These are phyloP conservation scores for Lepidium sativum DNA, from an alignment of 345 rosid genomes.

Conservation along the genomic window DNA sequence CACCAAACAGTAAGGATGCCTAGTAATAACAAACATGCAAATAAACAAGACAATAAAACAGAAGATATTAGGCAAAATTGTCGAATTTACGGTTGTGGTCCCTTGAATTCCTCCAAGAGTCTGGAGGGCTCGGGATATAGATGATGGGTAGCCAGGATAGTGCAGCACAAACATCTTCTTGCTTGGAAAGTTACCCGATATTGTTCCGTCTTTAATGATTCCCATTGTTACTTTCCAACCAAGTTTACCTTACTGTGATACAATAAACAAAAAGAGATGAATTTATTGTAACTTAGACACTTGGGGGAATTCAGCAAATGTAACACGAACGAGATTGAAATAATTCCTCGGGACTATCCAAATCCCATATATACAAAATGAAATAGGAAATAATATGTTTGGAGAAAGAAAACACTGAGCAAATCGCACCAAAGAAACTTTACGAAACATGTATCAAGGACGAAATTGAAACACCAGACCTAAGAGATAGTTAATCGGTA, in stretches of 20 bases:
- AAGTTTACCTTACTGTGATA: neutral
- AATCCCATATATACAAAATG: neutral
- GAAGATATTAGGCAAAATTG: neutral
- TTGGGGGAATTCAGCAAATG: neutral
- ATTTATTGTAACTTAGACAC: no score
- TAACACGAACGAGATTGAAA: neutral
- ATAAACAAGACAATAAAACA: neutral
- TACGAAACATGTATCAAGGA: neutral
- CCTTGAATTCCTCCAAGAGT: slow-evolving; percentile 81
- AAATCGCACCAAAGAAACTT: neutral
- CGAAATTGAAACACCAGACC: neutral
- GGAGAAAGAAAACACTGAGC: neutral
- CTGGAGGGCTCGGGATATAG: slow-evolving; percentile 58
- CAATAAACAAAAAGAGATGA: neutral
- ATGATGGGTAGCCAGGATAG: slow-evolving; percentile 83
- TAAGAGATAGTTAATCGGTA: neutral
- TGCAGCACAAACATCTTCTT: slow-evolving; percentile 55
- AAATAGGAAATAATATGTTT: neutral
- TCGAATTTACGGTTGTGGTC: slow-evolving; percentile 38
- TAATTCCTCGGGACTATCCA: neutral
- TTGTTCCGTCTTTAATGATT: slow-evolving; percentile 54
- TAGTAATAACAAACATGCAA: neutral
- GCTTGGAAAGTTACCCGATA: slow-evolving; percentile 57
- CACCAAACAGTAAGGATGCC: neutral
- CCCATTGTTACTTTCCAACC: slow-evolving; percentile 40